Evolutionary conservation across 129 eudicot genomes (phyloP).

Genomic region (Artemisia tridentata): DNA sequence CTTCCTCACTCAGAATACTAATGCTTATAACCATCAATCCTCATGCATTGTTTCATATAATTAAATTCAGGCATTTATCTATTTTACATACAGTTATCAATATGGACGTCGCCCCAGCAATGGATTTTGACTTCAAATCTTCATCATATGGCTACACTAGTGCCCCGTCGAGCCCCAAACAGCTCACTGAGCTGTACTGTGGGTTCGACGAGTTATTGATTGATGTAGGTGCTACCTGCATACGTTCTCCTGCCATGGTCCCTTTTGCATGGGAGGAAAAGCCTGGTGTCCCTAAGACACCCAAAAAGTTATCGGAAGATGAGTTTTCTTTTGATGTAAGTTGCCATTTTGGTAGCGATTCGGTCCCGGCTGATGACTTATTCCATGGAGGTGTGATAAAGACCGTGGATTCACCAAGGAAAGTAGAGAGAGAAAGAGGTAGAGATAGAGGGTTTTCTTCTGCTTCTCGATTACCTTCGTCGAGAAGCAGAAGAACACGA

Average conservation of each 20-base stretch:
- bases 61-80: not conserved
- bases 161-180: constrained; percentile 66
- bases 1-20: constrained; percentile 9
- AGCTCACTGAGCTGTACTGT: constrained; percentile 19
- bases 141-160: constrained; percentile 46
- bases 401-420: constrained; percentile 20
- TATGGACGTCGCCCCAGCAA: constrained; percentile 16
- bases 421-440: constrained; percentile 50
- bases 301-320: constrained; percentile 18
- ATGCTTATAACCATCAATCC: constrained; percentile 23
- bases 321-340: constrained; percentile 61
- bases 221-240: not conserved
- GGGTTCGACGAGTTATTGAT: constrained; percentile 42
- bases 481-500: constrained; percentile 56
- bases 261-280: constrained; percentile 54
- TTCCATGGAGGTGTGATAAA: constrained; percentile 56
- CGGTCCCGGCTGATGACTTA: constrained; percentile 54
- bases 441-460: constrained; percentile 47
- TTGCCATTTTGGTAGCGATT: constrained; percentile 25
- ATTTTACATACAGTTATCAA: not conserved
- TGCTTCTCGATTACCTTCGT: constrained; percentile 35
- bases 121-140: constrained; percentile 48
- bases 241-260: constrained; percentile 8
- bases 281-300: constrained; percentile 37
- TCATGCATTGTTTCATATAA: not conserved